phyloP scores from a whole-genome alignment of 768 basidiomycete genomes.

The Leccinum boreale region DNA sequence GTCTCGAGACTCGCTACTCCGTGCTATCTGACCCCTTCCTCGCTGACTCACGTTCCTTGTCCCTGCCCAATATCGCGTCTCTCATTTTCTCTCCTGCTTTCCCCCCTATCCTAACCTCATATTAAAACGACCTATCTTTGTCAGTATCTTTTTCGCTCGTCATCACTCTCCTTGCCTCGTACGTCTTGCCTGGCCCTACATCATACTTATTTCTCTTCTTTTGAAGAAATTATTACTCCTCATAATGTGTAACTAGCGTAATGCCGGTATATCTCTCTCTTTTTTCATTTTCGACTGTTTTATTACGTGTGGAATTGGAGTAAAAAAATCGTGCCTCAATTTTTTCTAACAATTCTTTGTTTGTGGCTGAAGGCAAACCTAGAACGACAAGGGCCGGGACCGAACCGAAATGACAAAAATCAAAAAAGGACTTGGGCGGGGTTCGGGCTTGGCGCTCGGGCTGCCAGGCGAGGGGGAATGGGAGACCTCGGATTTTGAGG shows the following conservation, averaged over 20 bases:
- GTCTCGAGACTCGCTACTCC: slow-evolving; percentile 11
- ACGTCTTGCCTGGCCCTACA: background rate
- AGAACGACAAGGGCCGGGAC: background rate
- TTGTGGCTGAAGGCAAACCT: background rate
- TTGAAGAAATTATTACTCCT: background rate
- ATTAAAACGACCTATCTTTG: slow-evolving; percentile 1
- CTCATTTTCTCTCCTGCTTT: background rate
- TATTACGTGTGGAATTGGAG: background rate
- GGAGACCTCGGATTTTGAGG: too few species aligned
- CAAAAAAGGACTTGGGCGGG: background rate
- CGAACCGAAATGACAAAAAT: background rate
- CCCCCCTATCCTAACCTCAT: background rate
- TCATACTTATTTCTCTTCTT: background rate
- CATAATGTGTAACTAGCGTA: slow-evolving; percentile 31
- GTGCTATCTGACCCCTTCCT: slow-evolving; percentile 9
- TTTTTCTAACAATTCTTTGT: background rate
- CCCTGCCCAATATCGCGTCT: background rate
- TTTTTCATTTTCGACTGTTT: background rate
- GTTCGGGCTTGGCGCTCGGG: background rate
- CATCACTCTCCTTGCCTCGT: background rate
- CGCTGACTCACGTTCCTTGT: slow-evolving; percentile 8
- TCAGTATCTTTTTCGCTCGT: background rate
- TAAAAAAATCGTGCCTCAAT: background rate
- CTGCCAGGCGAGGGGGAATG: too few species aligned
- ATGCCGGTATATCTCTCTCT: slow-evolving; percentile 13